phyloP scores from a whole-genome alignment of 805 yeast species.

The Starmerella vitae region DNA sequence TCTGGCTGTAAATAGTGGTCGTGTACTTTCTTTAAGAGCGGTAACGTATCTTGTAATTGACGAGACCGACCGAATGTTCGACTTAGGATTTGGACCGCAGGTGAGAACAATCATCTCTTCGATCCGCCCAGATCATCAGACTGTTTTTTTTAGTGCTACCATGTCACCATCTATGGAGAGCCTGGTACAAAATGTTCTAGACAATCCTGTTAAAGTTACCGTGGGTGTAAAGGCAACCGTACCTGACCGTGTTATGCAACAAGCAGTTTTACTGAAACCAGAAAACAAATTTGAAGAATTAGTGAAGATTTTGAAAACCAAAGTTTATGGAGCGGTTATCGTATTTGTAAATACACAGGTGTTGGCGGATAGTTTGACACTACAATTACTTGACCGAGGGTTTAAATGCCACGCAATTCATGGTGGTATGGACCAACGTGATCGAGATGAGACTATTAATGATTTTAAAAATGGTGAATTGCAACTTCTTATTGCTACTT shows the following conservation, averaged over 20 bases:
- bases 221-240: slow-evolving; percentile 74
- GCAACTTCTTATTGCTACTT: slow-evolving; percentile 68
- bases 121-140: slow-evolving; percentile 74
- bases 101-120: slow-evolving; percentile 65
- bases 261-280: slow-evolving; percentile 1
- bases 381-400: slow-evolving; percentile 39
- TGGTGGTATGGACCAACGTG: slow-evolving; percentile 83
- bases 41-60: slow-evolving; percentile 79
- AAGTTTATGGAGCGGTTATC: slow-evolving; percentile 30
- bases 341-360: slow-evolving; percentile 82
- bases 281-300: slow-evolving; percentile 42
- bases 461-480: slow-evolving; percentile 52
- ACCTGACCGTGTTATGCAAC: slow-evolving; percentile 64
- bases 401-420: slow-evolving; percentile 59
- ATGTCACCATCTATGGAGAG: slow-evolving; percentile 70
- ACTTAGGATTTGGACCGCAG: slow-evolving; percentile 95
- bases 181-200: slow-evolving; percentile 53
- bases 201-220: slow-evolving; percentile 56
- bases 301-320: slow-evolving; percentile 19
- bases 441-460: slow-evolving; percentile 58
- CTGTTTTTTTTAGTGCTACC: slow-evolving; percentile 87
- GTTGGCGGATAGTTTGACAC: slow-evolving; percentile 60
- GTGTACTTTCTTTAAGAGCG: slow-evolving; percentile 51
- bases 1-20: slow-evolving; percentile 68
- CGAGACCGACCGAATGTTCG: slow-evolving; percentile 95